Conservation (phyloP, 352 stramenopile species). For the Pythium brachiatum region DNA sequence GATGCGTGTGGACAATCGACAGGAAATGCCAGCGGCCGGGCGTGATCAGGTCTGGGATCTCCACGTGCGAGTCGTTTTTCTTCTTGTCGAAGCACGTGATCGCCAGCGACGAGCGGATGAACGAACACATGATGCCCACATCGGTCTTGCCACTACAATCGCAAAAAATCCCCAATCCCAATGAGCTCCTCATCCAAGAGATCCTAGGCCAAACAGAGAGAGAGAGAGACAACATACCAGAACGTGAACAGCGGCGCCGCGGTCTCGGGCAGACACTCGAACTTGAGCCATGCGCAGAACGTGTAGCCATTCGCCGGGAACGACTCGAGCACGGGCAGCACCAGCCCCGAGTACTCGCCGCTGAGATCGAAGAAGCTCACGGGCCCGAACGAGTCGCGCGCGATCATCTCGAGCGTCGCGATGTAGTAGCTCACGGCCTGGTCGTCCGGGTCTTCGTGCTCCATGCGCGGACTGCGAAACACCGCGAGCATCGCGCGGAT, state of each 20-base stretch:
- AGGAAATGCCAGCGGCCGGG: conserved; percentile 76
- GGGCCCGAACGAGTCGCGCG: conserved; percentile 74
- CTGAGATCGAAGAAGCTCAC: conserved; percentile 84
- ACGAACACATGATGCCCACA: conserved; percentile 76
- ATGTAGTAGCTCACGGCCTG: conserved; percentile 73
- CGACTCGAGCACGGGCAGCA: conserved; percentile 62
- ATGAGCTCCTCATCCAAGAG: background rate
- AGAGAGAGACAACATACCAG: conserved; percentile 34
- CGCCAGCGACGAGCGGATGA: conserved; percentile 71
- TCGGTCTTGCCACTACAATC: conserved; percentile 58
- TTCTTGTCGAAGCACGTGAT: conserved; percentile 84
- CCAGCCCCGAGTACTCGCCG: conserved; percentile 68
- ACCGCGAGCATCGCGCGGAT: conserved; percentile 80
- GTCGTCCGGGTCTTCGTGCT: conserved; percentile 68
- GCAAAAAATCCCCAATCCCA: conserved; percentile 6
- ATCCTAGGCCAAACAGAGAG: background rate
- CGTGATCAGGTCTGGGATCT: conserved; percentile 68
- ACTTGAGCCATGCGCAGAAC: conserved; percentile 84
- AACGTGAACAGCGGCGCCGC: conserved; percentile 78
- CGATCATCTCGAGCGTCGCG: conserved; percentile 84
- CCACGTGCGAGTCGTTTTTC: conserved; percentile 81
- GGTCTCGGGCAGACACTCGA: conserved; percentile 68
- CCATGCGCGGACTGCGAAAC: conserved; percentile 68
- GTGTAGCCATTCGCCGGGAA: conserved; percentile 85
- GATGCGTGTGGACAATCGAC: conserved; percentile 82